Evolutionary conservation across 1,284 basidiomycete species (phyloP), one percentile per base, ranked within the genome.

Genomic region (Ceratobasidium sp.): DNA sequence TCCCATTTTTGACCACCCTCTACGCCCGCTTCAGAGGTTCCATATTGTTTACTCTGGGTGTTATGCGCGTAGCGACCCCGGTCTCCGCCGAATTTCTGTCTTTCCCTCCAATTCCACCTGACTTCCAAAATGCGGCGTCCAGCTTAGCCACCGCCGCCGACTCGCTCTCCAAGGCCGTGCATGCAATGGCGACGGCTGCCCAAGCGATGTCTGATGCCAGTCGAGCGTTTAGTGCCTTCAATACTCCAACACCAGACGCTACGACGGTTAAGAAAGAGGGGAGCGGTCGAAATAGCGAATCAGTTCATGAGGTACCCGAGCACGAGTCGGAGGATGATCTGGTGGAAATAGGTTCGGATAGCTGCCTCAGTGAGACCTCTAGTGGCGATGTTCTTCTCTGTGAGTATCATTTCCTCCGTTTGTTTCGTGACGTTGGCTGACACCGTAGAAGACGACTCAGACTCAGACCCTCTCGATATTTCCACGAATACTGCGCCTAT

Each of bases 141-240:
- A 48, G 54, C 23, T 50, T 73, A n/a, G 70, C 70, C 46, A 12
- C 57, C 3, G 70, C 70, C 27, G 35, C 70, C 12, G 70, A 62
- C 27, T 41, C 70, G 27, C 46, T 73, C 10, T 60, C 70, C 1
- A 38, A 23, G 20, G 70, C 70, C 14, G 70, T 44, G 23, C 57
- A 73, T 3, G 38, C 70, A 10, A 44, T 73, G 35, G 35, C 70
- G 10, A 57, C 60, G n/a, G 70, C 70, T 16, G 55, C 70, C 1
- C 46, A 30, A 14, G n/a, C 55, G 10, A 62, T 73, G 57, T 68
- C 66, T 1, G 66, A 68, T 1, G 50, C 30, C 6, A 68, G 66
- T 12, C 48, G 7, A 52, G 23, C 38, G 4, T 52, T 68, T 12
- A 6, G 18, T 20, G 35, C 59, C 4, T 10, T 62, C 7, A 38